A percentile compares a stretch with the other conserved stretches of the same genome.
These are phyloP conservation scores for Eleusine coracana DNA, from an alignment of 176 grass and related monocot species.

Conservation along the genomic window DNA sequence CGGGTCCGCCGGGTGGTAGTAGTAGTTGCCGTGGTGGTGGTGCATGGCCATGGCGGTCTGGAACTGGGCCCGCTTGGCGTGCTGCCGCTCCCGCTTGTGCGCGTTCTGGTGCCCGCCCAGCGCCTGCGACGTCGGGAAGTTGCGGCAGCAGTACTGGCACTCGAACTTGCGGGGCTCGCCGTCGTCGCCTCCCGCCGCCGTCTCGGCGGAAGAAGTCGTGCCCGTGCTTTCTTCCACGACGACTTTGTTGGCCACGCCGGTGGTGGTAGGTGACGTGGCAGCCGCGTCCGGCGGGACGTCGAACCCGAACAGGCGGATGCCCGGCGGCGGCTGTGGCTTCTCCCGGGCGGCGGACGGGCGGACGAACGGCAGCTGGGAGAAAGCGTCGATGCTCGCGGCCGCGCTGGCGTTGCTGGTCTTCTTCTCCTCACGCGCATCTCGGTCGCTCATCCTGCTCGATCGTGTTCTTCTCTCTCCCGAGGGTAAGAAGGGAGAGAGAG, in stretches of 20 bases:
- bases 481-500: too few relatives aligned
- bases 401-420: neutral
- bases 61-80: constrained; percentile 73
- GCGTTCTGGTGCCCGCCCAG: constrained; percentile 90
- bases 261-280: neutral
- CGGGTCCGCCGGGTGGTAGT: too few relatives aligned
- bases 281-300: constrained; percentile 57
- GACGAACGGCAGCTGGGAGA: constrained; percentile 80
- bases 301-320: constrained; percentile 78
- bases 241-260: neutral
- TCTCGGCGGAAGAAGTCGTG: neutral
- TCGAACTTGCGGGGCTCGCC: constrained; percentile 56
- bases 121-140: constrained; percentile 89
- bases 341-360: constrained; percentile 6
- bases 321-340: constrained; percentile 9
- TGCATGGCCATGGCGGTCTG: constrained; percentile 40
- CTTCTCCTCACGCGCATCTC: constrained; percentile 43
- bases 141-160: constrained; percentile 93
- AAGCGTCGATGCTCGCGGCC: constrained; percentile 59
- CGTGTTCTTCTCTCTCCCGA: too few relatives aligned
- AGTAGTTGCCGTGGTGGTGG: neutral
- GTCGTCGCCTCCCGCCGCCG: neutral
- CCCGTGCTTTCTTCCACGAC: constrained; percentile 23
- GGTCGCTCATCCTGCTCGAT: constrained; percentile 53
- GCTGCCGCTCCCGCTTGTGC: constrained; percentile 84